These are phyloP conservation scores for Clonostachys rhizophaga DNA, from an alignment of 2,329 filamentous ascomycete genomes.

Conservation along the genomic window DNA sequence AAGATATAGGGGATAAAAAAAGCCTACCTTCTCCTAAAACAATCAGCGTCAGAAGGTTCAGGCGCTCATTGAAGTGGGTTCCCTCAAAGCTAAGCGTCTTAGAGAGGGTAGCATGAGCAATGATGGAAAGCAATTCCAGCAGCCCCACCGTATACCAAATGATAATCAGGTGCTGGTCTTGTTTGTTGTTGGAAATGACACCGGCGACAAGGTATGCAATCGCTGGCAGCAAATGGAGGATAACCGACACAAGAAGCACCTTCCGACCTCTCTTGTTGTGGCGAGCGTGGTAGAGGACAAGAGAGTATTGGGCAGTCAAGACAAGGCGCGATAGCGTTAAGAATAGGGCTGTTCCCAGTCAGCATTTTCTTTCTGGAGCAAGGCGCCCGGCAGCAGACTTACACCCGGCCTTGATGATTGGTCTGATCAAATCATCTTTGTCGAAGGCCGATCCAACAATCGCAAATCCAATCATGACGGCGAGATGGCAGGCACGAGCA, in stretches of 20 bases:
- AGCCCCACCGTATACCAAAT: slow-evolving; percentile 50
- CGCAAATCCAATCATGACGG: slow-evolving; percentile 61
- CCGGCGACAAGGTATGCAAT: slow-evolving; percentile 34
- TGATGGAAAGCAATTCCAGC: slow-evolving; percentile 44
- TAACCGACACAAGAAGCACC: slow-evolving; percentile 27
- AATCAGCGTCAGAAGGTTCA: slow-evolving; percentile 60
- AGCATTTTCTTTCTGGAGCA: neutral
- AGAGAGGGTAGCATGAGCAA: slow-evolving; percentile 48
- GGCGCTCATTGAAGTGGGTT: slow-evolving; percentile 59
- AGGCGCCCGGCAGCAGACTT: too few species aligned
- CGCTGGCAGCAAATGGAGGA: slow-evolving; percentile 23
- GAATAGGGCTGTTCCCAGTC: slow-evolving; percentile 26
- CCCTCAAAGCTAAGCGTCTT: slow-evolving; percentile 54
- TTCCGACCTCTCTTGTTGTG: slow-evolving; percentile 27
- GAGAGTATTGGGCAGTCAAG: slow-evolving; percentile 47
- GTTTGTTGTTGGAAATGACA: slow-evolving; percentile 25
- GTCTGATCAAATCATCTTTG: slow-evolving; percentile 25
- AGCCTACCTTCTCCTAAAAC: slow-evolving; percentile 66
- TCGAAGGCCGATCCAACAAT: slow-evolving; percentile 48
- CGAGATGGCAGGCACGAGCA: slow-evolving; percentile 56
- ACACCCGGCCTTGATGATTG: slow-evolving; percentile 35
- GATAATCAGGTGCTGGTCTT: slow-evolving; percentile 25
- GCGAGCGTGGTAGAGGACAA: slow-evolving; percentile 35
- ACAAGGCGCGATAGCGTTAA: slow-evolving; percentile 47
- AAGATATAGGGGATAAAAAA: slow-evolving; percentile 21